Base-by-base conservation (phyloP, 768 basidiomycete species). In the Exidia glandulosa region DNA sequence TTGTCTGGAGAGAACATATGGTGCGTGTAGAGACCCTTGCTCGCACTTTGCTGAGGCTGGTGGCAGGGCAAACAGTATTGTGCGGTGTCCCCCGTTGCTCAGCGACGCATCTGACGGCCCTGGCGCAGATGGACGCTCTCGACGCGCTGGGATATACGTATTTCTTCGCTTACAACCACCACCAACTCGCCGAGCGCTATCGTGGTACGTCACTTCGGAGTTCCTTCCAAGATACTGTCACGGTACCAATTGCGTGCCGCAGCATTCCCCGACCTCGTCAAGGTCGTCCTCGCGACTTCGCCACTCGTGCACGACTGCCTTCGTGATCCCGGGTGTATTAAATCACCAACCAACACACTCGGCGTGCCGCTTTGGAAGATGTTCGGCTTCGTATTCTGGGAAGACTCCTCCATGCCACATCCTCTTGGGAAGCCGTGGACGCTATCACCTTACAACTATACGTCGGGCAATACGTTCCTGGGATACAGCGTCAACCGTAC, bases 401-500 rank as follows among this genome's bases (percentile, higher is more conserved):
- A 57, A 23, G 56, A n/a, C 27, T 14, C 55, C 25, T 45, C 9
- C 41, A 13, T 12, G 23, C 13, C 25, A 5, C 47, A 52, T 52
- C 62, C 62, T 1, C 32, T 60, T 2, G 59, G 59, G 2, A 23
- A 33, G 2, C 23, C 32, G 6, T 63, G 59, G 58, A 60, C 56
- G 23, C 45, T 63, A 3, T 57, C 62, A 16, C 62, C 62, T 10
- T 55, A 57, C 27, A 23, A 45, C 32, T 63, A 61, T 32, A 3
- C 25, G 3, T 10, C n/a, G 12, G 56, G 55, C 16, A 60, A 57
- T 54, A 32, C 29, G 13, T 63, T 59, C 59, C 25, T 60, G 14
- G 62, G 62, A 12, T 63, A 63, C 47, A 60, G 59, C 32, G 27
- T 63, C 31, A 45, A 63, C 23, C 34, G 25, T 25, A 52, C 62